Conservation (phyloP, 495 filamentous ascomycete species). For the Xylaria sp. region DNA sequence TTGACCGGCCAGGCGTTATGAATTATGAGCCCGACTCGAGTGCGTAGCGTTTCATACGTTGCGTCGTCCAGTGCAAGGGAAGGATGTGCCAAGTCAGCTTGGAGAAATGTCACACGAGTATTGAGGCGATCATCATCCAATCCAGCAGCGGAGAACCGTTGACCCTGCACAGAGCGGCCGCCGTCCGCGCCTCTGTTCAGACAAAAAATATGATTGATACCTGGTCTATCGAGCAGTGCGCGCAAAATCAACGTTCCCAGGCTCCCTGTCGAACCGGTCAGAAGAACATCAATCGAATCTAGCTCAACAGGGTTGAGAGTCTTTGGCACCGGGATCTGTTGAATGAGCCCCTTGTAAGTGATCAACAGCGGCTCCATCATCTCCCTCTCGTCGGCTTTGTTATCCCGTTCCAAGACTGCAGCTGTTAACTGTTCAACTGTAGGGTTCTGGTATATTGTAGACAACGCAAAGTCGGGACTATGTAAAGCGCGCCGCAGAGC, state of each 20-base stretch:
- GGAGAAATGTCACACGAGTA: slow-evolving; percentile 12
- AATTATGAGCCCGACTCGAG: not conserved
- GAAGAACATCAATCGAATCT: not conserved
- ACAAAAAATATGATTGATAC: slow-evolving; percentile 10
- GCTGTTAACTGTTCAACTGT: not conserved
- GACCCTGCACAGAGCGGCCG: not conserved
- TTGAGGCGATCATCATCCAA: not conserved
- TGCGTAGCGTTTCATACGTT: not conserved
- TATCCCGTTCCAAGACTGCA: not conserved
- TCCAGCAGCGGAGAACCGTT: not conserved
- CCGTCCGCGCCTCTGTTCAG: not conserved
- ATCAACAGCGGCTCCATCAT: not conserved
- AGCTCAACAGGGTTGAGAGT: not conserved
- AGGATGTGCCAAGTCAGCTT: not conserved
- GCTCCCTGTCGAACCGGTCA: not conserved
- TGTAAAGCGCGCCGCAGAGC: not conserved
- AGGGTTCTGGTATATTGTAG: not conserved
- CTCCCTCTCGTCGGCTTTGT: not conserved
- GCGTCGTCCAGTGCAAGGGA: not conserved
- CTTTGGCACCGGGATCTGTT: not conserved
- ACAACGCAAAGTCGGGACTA: not conserved
- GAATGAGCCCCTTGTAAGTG: not conserved
- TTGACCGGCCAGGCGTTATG: slow-evolving; percentile 3
- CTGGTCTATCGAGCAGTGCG: not conserved
- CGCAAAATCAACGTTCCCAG: not conserved